These are phyloP conservation scores for Prunus mongolica DNA, from an alignment of 306 rosid species.

Conservation along the genomic window DNA sequence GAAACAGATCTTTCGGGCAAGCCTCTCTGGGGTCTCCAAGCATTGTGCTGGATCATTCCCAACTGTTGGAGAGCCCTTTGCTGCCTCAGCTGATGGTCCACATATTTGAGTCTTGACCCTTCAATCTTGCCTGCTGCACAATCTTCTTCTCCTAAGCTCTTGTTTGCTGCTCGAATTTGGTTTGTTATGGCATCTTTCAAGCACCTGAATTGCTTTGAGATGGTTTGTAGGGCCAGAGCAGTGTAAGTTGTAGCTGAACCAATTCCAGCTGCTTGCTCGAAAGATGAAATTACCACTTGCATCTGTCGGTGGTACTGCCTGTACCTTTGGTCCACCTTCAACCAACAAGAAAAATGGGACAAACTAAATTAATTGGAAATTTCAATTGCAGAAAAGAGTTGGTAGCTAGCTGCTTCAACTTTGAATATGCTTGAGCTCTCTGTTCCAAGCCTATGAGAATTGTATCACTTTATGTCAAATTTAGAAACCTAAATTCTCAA, in stretches of 20 bases:
- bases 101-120: slow-evolving; percentile 86
- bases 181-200: slow-evolving; percentile 77
- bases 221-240: slow-evolving; percentile 80
- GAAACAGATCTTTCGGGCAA: slow-evolving; percentile 95
- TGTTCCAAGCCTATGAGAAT: neutral
- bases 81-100: slow-evolving; percentile 84
- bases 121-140: slow-evolving; percentile 59
- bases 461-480: neutral
- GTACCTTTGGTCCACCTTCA: slow-evolving; percentile 92
- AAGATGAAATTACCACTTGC: slow-evolving; percentile 74
- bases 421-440: too few species aligned
- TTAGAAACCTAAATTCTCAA: neutral
- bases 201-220: slow-evolving; percentile 89
- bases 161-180: slow-evolving; percentile 66
- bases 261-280: slow-evolving; percentile 78
- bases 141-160: slow-evolving; percentile 90
- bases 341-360: neutral
- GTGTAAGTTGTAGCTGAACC: slow-evolving; percentile 91
- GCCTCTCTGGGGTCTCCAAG: slow-evolving; percentile 99
- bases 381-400: neutral
- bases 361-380: neutral
- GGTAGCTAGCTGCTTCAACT: too few species aligned
- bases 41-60: slow-evolving; percentile 98
- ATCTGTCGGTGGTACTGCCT: slow-evolving; percentile 87
- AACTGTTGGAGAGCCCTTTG: slow-evolving; percentile 92